A percentile compares a stretch with the other conserved stretches of the same genome.
phyloP scores from a whole-genome alignment of 2,329 filamentous ascomycete genomes.

The Hysterium pulicare region DNA sequence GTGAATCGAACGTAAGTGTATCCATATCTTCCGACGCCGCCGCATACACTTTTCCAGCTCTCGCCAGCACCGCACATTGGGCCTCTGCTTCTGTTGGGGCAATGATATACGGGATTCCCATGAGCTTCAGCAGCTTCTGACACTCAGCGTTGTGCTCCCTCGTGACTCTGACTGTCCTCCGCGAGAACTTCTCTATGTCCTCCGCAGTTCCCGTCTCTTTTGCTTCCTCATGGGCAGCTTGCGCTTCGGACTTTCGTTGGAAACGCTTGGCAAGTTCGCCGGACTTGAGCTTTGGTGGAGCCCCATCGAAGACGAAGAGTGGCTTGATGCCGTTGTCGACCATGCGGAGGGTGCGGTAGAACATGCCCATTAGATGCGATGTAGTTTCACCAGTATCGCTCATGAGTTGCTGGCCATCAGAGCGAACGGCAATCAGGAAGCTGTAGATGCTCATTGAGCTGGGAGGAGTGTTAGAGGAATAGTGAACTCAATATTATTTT shows the following conservation, averaged over 20 bases:
- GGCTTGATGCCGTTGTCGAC: constrained; percentile 99
- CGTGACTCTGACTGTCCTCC: constrained; percentile 91
- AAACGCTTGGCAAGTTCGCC: constrained; percentile 95
- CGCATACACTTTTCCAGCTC: constrained; percentile 92
- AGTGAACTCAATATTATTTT: no score
- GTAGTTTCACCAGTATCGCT: constrained; percentile 95
- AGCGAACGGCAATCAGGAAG: constrained; percentile 95
- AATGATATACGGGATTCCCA: constrained; percentile 94
- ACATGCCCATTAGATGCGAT: constrained; percentile 98
- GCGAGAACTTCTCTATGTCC: constrained; percentile 96
- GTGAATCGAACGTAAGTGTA: constrained; percentile 90
- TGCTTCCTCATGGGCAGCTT: constrained; percentile 85
- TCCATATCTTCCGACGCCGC: constrained; percentile 99
- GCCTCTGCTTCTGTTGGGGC: constrained; percentile 97
- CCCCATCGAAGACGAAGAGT: constrained; percentile 95
- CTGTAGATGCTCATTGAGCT: constrained; percentile 99
- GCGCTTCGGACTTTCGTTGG: constrained; percentile 89
- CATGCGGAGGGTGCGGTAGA: constrained; percentile 97
- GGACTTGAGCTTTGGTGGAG: constrained; percentile 94
- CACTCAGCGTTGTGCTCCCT: constrained; percentile 95
- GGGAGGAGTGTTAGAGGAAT: constrained; percentile 13
- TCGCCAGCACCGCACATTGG: constrained; percentile 85
- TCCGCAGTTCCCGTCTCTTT: constrained; percentile 96
- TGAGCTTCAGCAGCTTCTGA: constrained; percentile 82
- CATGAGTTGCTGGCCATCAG: constrained; percentile 93